phyloP scores from a whole-genome alignment of 192 early-diverging fungal species.

The Entomortierella chlamydospora region DNA sequence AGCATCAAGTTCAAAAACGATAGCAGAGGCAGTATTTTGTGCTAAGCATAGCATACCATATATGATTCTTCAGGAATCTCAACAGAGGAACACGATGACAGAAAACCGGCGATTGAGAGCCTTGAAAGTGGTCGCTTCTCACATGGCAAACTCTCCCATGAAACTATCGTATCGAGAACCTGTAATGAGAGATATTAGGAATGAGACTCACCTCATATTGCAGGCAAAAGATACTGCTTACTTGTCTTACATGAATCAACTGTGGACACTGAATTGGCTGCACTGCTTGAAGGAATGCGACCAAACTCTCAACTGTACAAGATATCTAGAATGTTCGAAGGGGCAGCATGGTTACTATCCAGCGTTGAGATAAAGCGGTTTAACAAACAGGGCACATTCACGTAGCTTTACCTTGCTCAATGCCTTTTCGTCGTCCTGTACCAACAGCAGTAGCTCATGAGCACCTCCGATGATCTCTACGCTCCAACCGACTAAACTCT shows the following conservation, averaged over 20 bases:
- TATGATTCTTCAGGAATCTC: slow-evolving; percentile 1
- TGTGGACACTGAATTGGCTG: slow-evolving; percentile 6
- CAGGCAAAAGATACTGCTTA: no score
- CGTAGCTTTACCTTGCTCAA: slow-evolving; percentile 21
- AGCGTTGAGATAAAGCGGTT: background rate
- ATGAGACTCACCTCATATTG: no score
- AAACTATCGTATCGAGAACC: slow-evolving; percentile 17
- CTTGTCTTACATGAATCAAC: slow-evolving; percentile 13
- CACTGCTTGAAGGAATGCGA: slow-evolving; percentile 8
- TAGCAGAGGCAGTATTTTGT: background rate
- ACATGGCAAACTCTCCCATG: slow-evolving; percentile 16
- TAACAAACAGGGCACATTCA: background rate
- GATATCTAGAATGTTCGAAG: slow-evolving; percentile 8
- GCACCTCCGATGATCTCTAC: slow-evolving; percentile 23
- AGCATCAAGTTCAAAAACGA: no score
- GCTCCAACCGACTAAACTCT: slow-evolving; percentile 16
- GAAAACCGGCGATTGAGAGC: slow-evolving; percentile 12
- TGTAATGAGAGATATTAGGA: no score
- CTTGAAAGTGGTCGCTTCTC: slow-evolving; percentile 14
- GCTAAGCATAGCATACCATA: slow-evolving; percentile 4
- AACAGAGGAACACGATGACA: slow-evolving; percentile 14
- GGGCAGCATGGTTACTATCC: background rate
- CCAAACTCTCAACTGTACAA: slow-evolving; percentile 13
- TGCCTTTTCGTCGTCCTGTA: slow-evolving; percentile 7
- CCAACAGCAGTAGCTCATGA: slow-evolving; percentile 8